Base-by-base conservation (phyloP, 2,329 filamentous ascomycete genomes). In the Magnaporthales sp. region DNA sequence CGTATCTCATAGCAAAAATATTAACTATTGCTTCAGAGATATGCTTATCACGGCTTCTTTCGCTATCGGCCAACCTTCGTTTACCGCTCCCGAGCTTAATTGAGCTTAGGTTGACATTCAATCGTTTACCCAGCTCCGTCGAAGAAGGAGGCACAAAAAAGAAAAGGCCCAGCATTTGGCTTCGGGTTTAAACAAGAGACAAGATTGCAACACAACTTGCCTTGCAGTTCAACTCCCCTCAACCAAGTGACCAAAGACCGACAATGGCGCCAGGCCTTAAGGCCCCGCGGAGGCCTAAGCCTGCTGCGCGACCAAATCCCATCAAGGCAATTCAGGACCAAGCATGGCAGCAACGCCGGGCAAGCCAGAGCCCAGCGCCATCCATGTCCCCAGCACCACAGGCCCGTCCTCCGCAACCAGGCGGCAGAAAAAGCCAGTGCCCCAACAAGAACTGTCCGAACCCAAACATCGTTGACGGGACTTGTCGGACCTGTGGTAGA, bases 401-500 rank as follows among this genome's bases (percentile, higher is more conserved):
- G 61, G 74, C 71, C 10, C 66, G 66, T n/a, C 24, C 24, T 24
- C 66, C 68, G 71, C 77, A 64, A 68, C 73, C 19, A 75, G 76
- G 0, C 72, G 76, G 31, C 76, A 79, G 4, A 32, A 64, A 65
- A 38, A 77, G 76, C 58, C 80, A 79, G 70, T 89, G 86, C 75
- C 84, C 84, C 13, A 89, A 88, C 73, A 83, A 85, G 68, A 78
- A 80, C 63, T 89, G 87, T 75, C 80, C 80, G n/a, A 84, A 84
- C 66, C 85, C 86, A 19, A 83, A 87, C 66, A 83, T 89, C 64
- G 80, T 85, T 65, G 86, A 89, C 71, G 87, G 87, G 51, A 85
- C 91, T 71, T 98, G 95, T 78, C 86, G 88, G 68, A 90, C 87
- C 62, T 98, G 95, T 77, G 94, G 93, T 83, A 89, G 87, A 68